Conservation (phyloP, 441 rosid species). For the Aquilaria agallochum region DNA sequence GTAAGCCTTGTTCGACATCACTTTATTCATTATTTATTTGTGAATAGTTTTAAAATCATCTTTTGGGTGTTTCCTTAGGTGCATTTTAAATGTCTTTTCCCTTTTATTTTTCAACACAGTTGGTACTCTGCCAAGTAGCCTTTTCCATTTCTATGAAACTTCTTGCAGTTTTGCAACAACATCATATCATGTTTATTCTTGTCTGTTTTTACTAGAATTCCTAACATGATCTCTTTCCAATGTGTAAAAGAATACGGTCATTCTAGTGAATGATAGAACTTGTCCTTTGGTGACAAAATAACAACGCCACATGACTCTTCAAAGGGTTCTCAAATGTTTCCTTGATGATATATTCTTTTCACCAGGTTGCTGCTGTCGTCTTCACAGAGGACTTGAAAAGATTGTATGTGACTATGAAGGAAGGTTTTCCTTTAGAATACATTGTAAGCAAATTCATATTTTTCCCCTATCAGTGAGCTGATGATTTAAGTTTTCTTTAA, state of each 20-base stretch:
- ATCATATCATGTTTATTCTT: too few relatives aligned
- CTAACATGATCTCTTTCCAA: too few relatives aligned
- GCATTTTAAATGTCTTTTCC: constrained; percentile 6
- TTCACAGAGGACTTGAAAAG: constrained; percentile 94
- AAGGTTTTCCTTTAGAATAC: constrained; percentile 95
- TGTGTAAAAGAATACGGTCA: too few relatives aligned
- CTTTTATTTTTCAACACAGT: neutral
- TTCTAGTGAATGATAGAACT: too few relatives aligned
- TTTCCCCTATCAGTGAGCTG: constrained; percentile 9
- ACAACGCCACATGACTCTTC: too few relatives aligned
- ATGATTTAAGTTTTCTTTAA: constrained; percentile 6
- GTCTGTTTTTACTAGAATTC: too few relatives aligned
- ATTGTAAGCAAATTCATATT: constrained; percentile 48
- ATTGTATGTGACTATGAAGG: constrained; percentile 89
- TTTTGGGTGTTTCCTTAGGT: constrained; percentile 6
- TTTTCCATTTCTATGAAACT: neutral
- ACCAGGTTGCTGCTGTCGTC: constrained; percentile 92
- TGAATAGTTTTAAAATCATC: too few relatives aligned
- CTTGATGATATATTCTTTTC: constrained; percentile 15
- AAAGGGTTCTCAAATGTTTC: neutral
- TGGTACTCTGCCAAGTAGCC: neutral
- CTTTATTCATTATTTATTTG: neutral
- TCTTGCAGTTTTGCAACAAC: too few relatives aligned
- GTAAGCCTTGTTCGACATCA: constrained; percentile 23
- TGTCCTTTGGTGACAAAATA: too few relatives aligned